A percentile compares a stretch with the other conserved stretches of the same genome.
phyloP scores from a whole-genome alignment of 352 stramenopile genomes.

The Phytopythium oedochilum region DNA sequence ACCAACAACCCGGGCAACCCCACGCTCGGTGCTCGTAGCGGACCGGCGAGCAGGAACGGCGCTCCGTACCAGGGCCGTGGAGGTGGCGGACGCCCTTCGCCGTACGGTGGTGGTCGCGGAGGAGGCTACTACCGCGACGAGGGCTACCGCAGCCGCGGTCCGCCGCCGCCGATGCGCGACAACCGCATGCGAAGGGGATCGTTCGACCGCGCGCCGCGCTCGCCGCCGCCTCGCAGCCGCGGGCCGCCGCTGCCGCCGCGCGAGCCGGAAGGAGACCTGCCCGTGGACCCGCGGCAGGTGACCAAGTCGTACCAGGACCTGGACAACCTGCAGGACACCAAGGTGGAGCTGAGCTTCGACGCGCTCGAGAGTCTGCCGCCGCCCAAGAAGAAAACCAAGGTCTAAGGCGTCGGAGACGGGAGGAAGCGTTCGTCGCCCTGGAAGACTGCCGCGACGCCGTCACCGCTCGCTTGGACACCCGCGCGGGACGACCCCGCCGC shows the following conservation, averaged over 20 bases:
- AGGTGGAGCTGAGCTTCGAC: slow-evolving; percentile 83
- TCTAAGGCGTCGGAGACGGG: slow-evolving; percentile 18
- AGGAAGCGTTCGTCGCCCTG: no score
- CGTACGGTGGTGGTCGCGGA: slow-evolving; percentile 16
- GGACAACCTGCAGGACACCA: slow-evolving; percentile 78
- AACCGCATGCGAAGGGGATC: slow-evolving; percentile 39
- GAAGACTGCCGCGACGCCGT: no score
- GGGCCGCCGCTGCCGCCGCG: slow-evolving; percentile 19
- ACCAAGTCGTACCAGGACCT: slow-evolving; percentile 84
- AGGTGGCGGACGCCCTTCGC: slow-evolving; percentile 19
- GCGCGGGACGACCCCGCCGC: no score
- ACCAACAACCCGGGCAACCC: slow-evolving; percentile 59
- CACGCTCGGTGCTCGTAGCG: slow-evolving; percentile 32
- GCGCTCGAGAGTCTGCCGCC: slow-evolving; percentile 71
- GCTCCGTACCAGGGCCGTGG: slow-evolving; percentile 14
- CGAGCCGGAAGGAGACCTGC: slow-evolving; percentile 50
- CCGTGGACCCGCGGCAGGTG: slow-evolving; percentile 73
- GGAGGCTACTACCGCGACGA: slow-evolving; percentile 56
- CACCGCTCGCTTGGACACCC: no score
- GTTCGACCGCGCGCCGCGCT: slow-evolving; percentile 35
- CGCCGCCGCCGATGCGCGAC: slow-evolving; percentile 31
- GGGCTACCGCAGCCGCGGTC: slow-evolving; percentile 46
- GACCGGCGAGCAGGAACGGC: slow-evolving; percentile 16
- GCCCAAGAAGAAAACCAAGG: slow-evolving; percentile 85
- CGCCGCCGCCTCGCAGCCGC: slow-evolving; percentile 25